Percentiles rank a stretch among this genome's conserved stretches.
phyloP scores from a whole-genome alignment of 2,329 filamentous ascomycete genomes.

The Spiromastix sp. region DNA sequence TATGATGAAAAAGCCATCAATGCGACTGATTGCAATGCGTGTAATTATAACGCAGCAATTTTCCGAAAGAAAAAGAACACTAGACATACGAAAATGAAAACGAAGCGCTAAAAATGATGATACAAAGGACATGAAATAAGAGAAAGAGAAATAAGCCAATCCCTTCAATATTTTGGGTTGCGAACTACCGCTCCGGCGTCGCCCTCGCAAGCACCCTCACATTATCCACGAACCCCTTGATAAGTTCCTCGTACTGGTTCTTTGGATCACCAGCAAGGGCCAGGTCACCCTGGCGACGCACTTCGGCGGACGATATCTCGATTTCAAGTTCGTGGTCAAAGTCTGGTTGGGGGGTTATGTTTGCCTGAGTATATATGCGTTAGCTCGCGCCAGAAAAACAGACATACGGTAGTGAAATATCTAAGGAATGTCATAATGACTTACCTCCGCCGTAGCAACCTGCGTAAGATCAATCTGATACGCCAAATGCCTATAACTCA shows the following conservation, averaged over 20 bases:
- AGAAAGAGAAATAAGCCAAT: too few relatives aligned
- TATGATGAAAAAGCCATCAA: too few relatives aligned
- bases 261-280: conserved; percentile 27
- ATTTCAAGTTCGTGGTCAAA: conserved; percentile 37
- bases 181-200: conserved; percentile 13
- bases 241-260: conserved; percentile 35
- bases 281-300: conserved; percentile 35
- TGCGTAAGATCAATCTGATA: conserved; percentile 93
- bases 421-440: conserved; percentile 9
- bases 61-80: too few relatives aligned
- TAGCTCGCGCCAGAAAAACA: background rate
- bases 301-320: conserved; percentile 36
- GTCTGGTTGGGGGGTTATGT: conserved; percentile 3
- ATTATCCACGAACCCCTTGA: conserved; percentile 41
- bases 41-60: too few relatives aligned
- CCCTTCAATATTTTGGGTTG: background rate
- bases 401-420: background rate
- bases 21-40: too few relatives aligned
- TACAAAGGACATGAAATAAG: too few relatives aligned
- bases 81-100: too few relatives aligned
- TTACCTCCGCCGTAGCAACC: conserved; percentile 51
- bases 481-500: conserved; percentile 79
- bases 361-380: background rate
- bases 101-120: too few relatives aligned
- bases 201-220: conserved; percentile 35